A percentile compares a stretch with the other conserved stretches of the same genome.
These are phyloP conservation scores for Mucor mucedo DNA, from an alignment of 371 early-diverging fungal genomes.

Conservation along the genomic window DNA sequence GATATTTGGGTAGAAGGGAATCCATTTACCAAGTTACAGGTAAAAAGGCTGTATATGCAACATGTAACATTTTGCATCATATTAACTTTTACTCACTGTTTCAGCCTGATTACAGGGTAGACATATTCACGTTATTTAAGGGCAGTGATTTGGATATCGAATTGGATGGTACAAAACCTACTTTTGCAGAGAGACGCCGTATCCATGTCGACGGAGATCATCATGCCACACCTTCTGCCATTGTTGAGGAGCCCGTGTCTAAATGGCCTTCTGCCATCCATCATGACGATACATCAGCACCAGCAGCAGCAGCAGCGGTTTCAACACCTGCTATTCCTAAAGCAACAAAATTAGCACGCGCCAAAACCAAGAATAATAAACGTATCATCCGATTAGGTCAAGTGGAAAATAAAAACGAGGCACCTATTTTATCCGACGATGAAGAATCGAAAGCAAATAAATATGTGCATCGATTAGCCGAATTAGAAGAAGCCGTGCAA, in stretches of 20 bases:
- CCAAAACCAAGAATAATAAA: constrained; percentile 41
- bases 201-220: constrained; percentile 16
- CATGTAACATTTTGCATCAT: neutral
- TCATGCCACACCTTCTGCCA: constrained; percentile 23
- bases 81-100: neutral
- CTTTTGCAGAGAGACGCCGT: constrained; percentile 55
- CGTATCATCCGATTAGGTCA: constrained; percentile 43
- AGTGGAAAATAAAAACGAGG: constrained; percentile 15
- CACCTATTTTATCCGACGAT: constrained; percentile 12
- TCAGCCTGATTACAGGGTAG: constrained; percentile 62
- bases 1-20: constrained; percentile 68
- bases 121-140: constrained; percentile 58
- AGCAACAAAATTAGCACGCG: constrained; percentile 22
- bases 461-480: constrained; percentile 52
- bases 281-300: neutral
- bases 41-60: constrained; percentile 20
- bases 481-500: constrained; percentile 43
- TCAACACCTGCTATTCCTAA: constrained; percentile 4
- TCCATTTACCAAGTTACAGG: constrained; percentile 62
- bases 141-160: constrained; percentile 54
- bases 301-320: neutral
- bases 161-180: constrained; percentile 63
- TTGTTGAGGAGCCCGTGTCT: constrained; percentile 1
- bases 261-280: constrained; percentile 1
- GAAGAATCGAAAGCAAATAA: constrained; percentile 29